Evolutionary conservation across 2,329 filamentous ascomycete genomes (phyloP), one percentile per base, ranked within the genome.

Genomic region (Penicillium sp.): DNA sequence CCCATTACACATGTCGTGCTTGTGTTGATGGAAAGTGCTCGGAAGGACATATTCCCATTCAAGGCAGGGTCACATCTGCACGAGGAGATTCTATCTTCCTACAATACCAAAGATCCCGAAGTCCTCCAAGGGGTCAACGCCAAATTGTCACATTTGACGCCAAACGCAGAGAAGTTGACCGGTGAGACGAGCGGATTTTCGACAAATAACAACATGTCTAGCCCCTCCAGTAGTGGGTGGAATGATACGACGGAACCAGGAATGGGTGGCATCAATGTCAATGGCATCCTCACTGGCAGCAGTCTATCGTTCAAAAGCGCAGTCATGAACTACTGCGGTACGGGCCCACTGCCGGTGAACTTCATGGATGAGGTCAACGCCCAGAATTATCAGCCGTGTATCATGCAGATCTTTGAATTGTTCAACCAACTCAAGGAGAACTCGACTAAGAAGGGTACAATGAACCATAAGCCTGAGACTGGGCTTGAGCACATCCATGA

Each of bases 301-400:
- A 71, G 56, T 50, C 58, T 73, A 21, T 73, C 71, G 2, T 68
- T 72, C 59, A 73, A 73, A 51, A 73, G 71, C 23, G 66, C 68
- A 8, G 33, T 73, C 2, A 62, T 68, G 40, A 71, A 71, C 41
- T 67, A 73, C 53, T 73, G 70, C 51, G 70, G 71, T 29, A 67
- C 69, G 2, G 63, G 62, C 3, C 69, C 71, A 13, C 56, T 73
- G 13, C 66, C 70, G 2, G 64, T 67, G 17, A 64, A 73, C 55
- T 73, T 71, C 46, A 64, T 73, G 60, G 64, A 66, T 15, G 71
- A 73, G 54, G 61, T 63, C 25, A 65, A 64, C 10, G 53, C 61
- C 1, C 57, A 72, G 9, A 64, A 69, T 25, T 73, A 73, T 43
- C 71, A 73, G 58, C 71, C 71, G 5, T 73, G 71, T 51, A 63